phyloP scores from a whole-genome alignment of 75 land plant species.

The Picea sitchensis region DNA sequence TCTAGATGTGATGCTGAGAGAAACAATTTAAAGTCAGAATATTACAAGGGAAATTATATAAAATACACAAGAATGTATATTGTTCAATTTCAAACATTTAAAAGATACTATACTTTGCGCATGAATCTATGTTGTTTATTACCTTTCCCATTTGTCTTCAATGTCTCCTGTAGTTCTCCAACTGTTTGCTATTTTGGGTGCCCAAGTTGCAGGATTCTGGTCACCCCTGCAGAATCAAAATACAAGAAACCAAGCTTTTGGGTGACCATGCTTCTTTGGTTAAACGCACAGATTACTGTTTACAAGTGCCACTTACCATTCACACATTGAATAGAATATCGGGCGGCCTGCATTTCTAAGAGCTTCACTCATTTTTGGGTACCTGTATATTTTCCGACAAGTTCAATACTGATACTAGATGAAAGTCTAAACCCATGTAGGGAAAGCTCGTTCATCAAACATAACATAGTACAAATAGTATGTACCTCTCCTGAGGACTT shows the following conservation, averaged over 20 bases:
- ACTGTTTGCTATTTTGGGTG: conserved; percentile 52
- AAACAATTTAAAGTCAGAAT: neutral
- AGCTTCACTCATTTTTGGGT: conserved; percentile 73
- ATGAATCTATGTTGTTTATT: neutral
- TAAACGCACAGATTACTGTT: neutral
- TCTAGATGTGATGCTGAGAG: conserved; percentile 43
- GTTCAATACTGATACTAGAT: neutral
- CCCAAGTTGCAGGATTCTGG: conserved; percentile 37
- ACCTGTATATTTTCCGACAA: conserved; percentile 29
- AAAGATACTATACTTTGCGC: neutral
- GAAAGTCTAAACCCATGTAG: conserved; percentile 1
- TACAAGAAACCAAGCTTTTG: neutral
- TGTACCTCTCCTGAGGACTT: conserved; percentile 37
- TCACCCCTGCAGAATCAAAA: conserved; percentile 26
- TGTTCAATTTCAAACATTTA: neutral
- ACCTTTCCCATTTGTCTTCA: conserved; percentile 79
- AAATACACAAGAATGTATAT: neutral
- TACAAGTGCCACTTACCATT: conserved; percentile 42
- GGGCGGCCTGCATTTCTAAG: conserved; percentile 57
- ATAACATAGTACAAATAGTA: neutral
- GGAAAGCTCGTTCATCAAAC: no score
- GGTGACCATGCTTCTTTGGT: neutral
- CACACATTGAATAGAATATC: conserved; percentile 90
- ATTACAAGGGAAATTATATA: neutral
- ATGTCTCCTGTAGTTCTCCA: conserved; percentile 89